phyloP scores from a whole-genome alignment of 225 moss, liverwort and hornwort species.

The Polytrichum formosum region DNA sequence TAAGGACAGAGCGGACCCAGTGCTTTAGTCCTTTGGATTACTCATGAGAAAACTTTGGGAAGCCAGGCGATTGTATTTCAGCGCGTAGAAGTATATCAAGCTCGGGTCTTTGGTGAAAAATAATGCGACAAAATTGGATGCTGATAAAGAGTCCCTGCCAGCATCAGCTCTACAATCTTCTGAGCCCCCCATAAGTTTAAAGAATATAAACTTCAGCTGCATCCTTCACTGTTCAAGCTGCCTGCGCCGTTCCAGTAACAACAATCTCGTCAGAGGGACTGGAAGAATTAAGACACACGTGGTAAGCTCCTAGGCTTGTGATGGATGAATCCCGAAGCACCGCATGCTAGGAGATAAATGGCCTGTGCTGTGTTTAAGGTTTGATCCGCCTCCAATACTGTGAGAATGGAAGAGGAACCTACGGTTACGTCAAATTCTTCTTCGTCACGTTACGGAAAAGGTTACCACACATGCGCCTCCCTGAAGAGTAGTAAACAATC shows the following conservation, averaged over 20 bases:
- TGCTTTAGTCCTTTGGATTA: neutral
- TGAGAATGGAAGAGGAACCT: no score
- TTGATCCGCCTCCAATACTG: no score
- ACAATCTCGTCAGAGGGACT: neutral
- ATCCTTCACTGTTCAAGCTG: slow-evolving; percentile 7
- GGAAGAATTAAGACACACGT: no score
- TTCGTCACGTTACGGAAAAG: no score
- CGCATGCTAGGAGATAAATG: no score
- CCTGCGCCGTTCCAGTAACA: slow-evolving; percentile 7
- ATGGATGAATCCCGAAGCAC: no score
- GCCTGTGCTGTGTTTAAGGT: no score
- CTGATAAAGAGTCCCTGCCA: slow-evolving; percentile 7
- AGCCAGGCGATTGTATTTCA: slow-evolving; percentile 9
- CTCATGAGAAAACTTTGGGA: neutral
- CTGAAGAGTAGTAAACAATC: no score
- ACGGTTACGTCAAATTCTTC: no score
- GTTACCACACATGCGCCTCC: no score
- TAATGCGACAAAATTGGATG: neutral
- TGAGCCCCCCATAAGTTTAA: slow-evolving; percentile 13
- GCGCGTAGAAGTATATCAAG: slow-evolving; percentile 10
- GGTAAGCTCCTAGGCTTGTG: no score
- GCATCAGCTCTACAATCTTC: slow-evolving; percentile 10
- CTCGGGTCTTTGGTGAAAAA: slow-evolving; percentile 6
- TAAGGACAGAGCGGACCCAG: neutral
- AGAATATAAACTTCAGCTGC: neutral